Conservation (phyloP, 2,329 filamentous ascomycete genomes). For the Fusarium tanahbumbuense region DNA sequence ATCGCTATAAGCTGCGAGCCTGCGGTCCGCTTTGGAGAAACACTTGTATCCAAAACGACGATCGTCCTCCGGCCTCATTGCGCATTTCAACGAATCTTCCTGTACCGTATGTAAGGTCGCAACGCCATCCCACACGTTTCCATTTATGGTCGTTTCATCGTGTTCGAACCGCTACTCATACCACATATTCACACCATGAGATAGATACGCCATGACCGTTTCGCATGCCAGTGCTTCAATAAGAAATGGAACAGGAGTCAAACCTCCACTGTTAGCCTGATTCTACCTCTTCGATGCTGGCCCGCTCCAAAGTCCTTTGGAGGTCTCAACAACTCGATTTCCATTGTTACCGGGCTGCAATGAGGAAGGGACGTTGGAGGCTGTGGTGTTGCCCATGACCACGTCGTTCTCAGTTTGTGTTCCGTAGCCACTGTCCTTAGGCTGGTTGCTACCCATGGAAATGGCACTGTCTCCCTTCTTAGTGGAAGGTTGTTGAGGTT, state of each 20-base stretch:
- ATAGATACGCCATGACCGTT: too few relatives aligned
- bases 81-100: background rate
- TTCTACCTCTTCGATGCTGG: constrained; percentile 45
- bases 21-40: constrained; percentile 26
- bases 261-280: background rate
- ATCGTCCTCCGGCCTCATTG: constrained; percentile 6
- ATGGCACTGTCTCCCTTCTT: constrained; percentile 61
- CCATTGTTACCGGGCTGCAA: constrained; percentile 66
- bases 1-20: constrained; percentile 30
- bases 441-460: constrained; percentile 49
- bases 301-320: constrained; percentile 70
- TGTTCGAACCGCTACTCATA: constrained; percentile 5
- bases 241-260: background rate
- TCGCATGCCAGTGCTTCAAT: background rate
- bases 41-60: constrained; percentile 6
- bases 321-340: constrained; percentile 71
- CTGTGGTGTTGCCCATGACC: constrained; percentile 60
- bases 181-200: constrained; percentile 11
- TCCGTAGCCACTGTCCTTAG: constrained; percentile 63
- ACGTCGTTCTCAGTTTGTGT: constrained; percentile 55
- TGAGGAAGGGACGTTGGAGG: constrained; percentile 58
- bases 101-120: background rate
- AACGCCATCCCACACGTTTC: background rate
- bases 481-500: constrained; percentile 28
- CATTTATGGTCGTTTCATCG: background rate